Evolutionary conservation across 768 basidiomycete genomes (phyloP).

Genomic region (Rhodosporidiobolus odoratus): DNA sequence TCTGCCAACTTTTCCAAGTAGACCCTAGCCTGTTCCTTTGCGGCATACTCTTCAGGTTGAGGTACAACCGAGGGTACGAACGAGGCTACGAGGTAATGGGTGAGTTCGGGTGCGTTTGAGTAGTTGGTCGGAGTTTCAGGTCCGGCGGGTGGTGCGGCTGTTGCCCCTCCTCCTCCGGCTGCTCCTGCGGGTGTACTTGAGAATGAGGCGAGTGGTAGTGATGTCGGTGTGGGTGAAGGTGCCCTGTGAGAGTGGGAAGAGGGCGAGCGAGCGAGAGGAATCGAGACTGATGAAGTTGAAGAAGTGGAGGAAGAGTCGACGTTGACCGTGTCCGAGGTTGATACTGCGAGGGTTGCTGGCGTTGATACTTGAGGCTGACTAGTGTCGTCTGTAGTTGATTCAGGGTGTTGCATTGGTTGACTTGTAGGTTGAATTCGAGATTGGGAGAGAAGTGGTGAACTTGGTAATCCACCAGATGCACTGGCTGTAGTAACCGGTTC

Average conservation of each 20-base stretch:
- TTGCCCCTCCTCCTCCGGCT: too few species aligned
- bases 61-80: slow-evolving; percentile 42
- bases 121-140: neutral
- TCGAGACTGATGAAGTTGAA: neutral
- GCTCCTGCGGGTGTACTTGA: too few species aligned
- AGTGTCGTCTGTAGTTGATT: too few species aligned
- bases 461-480: too few species aligned
- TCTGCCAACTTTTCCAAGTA: slow-evolving; percentile 90
- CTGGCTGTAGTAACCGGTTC: too few species aligned
- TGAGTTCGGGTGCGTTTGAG: slow-evolving; percentile 33
- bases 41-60: slow-evolving; percentile 44
- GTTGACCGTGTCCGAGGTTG: neutral
- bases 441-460: too few species aligned
- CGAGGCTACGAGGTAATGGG: slow-evolving; percentile 32
- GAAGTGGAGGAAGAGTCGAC: neutral
- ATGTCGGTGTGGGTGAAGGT: neutral
- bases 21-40: slow-evolving; percentile 94
- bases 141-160: neutral
- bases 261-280: neutral
- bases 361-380: too few species aligned
- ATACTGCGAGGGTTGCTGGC: neutral
- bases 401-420: too few species aligned
- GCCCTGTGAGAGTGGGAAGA: neutral
- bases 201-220: too few species aligned
- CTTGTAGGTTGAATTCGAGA: too few species aligned